These are phyloP conservation scores for Fragaria iinumae DNA, from an alignment of 306 rosid species.

Conservation along the genomic window DNA sequence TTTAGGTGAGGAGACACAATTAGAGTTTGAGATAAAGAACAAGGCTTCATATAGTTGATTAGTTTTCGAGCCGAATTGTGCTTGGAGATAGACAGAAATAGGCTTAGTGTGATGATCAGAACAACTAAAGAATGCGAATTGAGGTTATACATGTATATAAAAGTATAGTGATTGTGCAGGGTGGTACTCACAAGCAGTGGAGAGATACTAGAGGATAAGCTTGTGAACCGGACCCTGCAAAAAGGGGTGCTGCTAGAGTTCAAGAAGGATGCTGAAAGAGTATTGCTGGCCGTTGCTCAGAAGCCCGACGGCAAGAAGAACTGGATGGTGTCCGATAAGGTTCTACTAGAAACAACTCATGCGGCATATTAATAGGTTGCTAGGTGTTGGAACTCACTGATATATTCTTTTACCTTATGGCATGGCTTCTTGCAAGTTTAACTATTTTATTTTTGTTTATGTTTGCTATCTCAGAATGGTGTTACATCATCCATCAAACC, in stretches of 20 bases:
- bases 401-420: slow-evolving; percentile 1
- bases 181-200: slow-evolving; percentile 49
- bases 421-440: slow-evolving; percentile 15
- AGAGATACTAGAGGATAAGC: slow-evolving; percentile 65
- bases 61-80: background rate
- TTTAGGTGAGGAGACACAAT: background rate
- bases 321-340: slow-evolving; percentile 99
- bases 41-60: background rate
- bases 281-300: slow-evolving; percentile 80
- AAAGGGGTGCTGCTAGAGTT: slow-evolving; percentile 82
- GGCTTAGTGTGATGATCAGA: background rate
- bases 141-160: background rate
- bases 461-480: slow-evolving; percentile 63
- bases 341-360: slow-evolving; percentile 78
- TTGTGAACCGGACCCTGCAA: slow-evolving; percentile 52
- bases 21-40: background rate
- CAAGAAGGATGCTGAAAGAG: slow-evolving; percentile 86
- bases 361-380: slow-evolving; percentile 90
- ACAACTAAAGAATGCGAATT: background rate
- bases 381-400: slow-evolving; percentile 63
- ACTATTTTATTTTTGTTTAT: slow-evolving; percentile 19
- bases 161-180: slow-evolving; percentile 35
- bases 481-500: slow-evolving; percentile 76
- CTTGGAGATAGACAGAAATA: background rate
- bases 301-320: slow-evolving; percentile 98